Percentiles rank a stretch among this genome's conserved stretches.
phyloP scores from a whole-genome alignment of 169 alveolate species.

The Plasmodium blacklocki region DNA sequence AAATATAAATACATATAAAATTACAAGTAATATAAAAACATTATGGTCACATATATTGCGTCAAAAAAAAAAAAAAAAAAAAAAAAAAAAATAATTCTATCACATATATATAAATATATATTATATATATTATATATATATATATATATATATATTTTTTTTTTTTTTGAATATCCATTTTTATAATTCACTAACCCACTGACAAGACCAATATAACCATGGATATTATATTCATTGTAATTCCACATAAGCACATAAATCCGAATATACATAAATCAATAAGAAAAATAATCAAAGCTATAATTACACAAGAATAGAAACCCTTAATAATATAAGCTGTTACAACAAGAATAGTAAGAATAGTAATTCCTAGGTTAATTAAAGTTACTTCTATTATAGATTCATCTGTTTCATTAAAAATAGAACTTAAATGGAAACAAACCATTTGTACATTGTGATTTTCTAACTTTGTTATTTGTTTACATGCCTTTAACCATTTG shows the following conservation, averaged over 20 bases:
- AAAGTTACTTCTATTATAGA: slow-evolving; percentile 46
- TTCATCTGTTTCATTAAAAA: slow-evolving; percentile 60
- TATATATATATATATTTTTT: background rate
- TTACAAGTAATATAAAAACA: background rate
- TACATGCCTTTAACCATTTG: slow-evolving; percentile 40
- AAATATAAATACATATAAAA: background rate
- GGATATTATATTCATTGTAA: slow-evolving; percentile 88
- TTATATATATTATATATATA: background rate
- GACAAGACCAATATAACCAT: slow-evolving; percentile 88
- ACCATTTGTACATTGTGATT: slow-evolving; percentile 47
- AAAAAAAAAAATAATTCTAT: background rate
- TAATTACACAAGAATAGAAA: slow-evolving; percentile 81
- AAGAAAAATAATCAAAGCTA: slow-evolving; percentile 79
- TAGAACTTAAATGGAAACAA: slow-evolving; percentile 47
- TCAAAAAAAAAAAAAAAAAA: too few species aligned
- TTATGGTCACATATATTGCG: too few species aligned
- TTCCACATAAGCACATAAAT: slow-evolving; percentile 87
- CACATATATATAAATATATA: too few species aligned
- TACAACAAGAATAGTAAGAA: slow-evolving; percentile 71
- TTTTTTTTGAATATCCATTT: background rate
- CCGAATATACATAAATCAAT: slow-evolving; percentile 88
- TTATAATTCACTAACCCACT: slow-evolving; percentile 78
- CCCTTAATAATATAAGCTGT: slow-evolving; percentile 84
- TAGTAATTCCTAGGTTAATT: slow-evolving; percentile 55
- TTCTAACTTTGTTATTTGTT: slow-evolving; percentile 10